Evolutionary conservation across 1,139 yeast species (phyloP).

Genomic region (Hansenula sp.): DNA sequence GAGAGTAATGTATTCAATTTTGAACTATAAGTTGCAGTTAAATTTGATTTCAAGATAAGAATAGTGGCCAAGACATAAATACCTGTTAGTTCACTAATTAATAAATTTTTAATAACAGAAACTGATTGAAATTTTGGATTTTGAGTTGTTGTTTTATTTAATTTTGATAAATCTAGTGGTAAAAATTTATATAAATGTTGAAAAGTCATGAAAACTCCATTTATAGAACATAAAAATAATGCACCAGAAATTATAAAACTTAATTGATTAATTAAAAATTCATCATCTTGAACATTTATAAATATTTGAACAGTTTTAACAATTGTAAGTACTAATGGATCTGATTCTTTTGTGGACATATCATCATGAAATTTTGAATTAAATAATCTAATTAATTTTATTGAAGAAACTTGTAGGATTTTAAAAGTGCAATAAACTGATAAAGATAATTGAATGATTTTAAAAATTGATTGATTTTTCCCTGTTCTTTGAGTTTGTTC

Average conservation of each 20-base stretch:
- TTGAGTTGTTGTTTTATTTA: slow-evolving; percentile 5
- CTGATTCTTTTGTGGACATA: slow-evolving; percentile 15
- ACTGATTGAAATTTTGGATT: slow-evolving; percentile 13
- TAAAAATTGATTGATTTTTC: neutral
- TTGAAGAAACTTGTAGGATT: slow-evolving; percentile 15
- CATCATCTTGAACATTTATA: slow-evolving; percentile 17
- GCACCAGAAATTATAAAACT: slow-evolving; percentile 20
- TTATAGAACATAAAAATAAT: slow-evolving; percentile 20
- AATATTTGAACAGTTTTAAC: slow-evolving; percentile 16
- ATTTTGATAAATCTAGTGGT: slow-evolving; percentile 17
- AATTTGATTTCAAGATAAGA: slow-evolving; percentile 65
- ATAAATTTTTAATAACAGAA: slow-evolving; percentile 36
- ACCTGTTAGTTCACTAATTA: slow-evolving; percentile 70
- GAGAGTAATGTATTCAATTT: slow-evolving; percentile 25
- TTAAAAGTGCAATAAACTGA: slow-evolving; percentile 20
- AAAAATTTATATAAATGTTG: slow-evolving; percentile 22
- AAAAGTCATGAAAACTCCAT: slow-evolving; percentile 22
- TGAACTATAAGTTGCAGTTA: slow-evolving; percentile 55
- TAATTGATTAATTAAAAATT: slow-evolving; percentile 16
- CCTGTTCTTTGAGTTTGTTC: neutral
- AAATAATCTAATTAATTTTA: slow-evolving; percentile 4
- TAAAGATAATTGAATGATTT: neutral
- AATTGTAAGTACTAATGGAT: slow-evolving; percentile 21
- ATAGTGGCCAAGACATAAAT: slow-evolving; percentile 80
- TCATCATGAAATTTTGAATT: slow-evolving; percentile 3